These are phyloP conservation scores for Petunia axillaris DNA, from an alignment of 257 asterid genomes.

Conservation along the genomic window DNA sequence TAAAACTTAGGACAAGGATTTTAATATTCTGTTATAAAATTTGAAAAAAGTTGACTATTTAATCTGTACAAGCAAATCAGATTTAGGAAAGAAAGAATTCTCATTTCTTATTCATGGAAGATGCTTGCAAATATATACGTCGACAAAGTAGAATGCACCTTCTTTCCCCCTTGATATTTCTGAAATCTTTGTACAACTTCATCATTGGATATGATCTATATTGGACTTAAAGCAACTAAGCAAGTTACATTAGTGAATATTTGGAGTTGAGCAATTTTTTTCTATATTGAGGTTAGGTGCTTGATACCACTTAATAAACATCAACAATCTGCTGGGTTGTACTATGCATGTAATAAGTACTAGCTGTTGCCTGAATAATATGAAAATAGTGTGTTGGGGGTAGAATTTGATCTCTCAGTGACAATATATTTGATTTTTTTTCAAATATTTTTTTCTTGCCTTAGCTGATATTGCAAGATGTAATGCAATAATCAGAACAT, in stretches of 20 bases:
- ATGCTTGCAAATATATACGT: background rate
- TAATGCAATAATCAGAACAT: background rate
- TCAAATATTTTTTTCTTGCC: background rate
- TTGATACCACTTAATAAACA: background rate
- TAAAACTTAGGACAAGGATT: background rate
- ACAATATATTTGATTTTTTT: background rate
- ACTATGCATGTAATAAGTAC: background rate
- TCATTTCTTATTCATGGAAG: background rate
- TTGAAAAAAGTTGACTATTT: background rate
- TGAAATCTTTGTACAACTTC: background rate
- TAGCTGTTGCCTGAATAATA: background rate
- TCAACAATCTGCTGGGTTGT: background rate
- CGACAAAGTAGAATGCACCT: conserved; percentile 3
- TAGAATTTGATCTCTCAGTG: background rate
- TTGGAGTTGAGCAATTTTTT: background rate
- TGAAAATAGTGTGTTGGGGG: background rate
- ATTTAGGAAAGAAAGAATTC: background rate
- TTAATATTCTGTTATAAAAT: background rate
- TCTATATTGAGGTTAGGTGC: background rate
- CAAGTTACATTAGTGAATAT: background rate
- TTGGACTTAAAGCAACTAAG: conserved; percentile 2
- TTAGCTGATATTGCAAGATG: background rate
- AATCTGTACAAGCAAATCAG: conserved; percentile 2
- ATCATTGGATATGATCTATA: background rate
- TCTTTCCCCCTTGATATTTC: background rate